A percentile compares a stretch with the other conserved stretches of the same genome.
These are phyloP conservation scores for Cubamyces lactineus DNA, from an alignment of 768 basidiomycete genomes.

Conservation along the genomic window DNA sequence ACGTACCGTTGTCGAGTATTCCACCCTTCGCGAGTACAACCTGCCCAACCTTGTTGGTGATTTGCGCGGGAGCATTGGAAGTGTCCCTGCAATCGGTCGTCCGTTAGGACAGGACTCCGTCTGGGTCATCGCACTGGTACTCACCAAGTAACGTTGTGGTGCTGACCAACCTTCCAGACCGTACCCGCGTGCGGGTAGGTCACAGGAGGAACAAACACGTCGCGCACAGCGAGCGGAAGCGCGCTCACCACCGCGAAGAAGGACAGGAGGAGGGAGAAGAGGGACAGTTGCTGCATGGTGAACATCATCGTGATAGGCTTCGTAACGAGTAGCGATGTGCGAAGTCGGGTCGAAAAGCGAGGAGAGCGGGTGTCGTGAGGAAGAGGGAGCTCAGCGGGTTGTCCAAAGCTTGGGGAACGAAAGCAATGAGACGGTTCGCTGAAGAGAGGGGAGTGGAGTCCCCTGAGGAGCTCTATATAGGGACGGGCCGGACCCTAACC, in stretches of 20 bases:
- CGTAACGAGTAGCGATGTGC: not conserved
- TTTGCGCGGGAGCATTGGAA: slow-evolving; percentile 41
- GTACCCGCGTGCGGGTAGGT: slow-evolving; percentile 45
- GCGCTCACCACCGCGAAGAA: slow-evolving; percentile 33
- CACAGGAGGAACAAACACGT: slow-evolving; percentile 53
- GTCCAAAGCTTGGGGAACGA: slow-evolving; percentile 19
- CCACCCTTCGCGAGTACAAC: slow-evolving; percentile 36
- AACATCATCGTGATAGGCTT: slow-evolving; percentile 23
- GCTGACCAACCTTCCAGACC: slow-evolving; percentile 49
- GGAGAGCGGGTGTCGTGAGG: not conserved
- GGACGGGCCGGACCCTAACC: slow-evolving; percentile 13
- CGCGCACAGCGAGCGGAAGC: slow-evolving; percentile 41
- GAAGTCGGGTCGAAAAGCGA: not conserved
- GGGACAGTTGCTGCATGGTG: slow-evolving; percentile 30
- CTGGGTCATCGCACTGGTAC: slow-evolving; percentile 6
- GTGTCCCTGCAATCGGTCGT: slow-evolving; percentile 39
- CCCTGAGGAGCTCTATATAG: slow-evolving; percentile 6
- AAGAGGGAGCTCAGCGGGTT: slow-evolving; percentile 1
- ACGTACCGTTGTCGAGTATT: slow-evolving; percentile 38
- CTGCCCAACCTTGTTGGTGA: slow-evolving; percentile 42
- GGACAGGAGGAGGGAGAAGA: slow-evolving; percentile 30
- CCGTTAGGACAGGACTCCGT: not conserved
- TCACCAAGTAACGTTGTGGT: slow-evolving; percentile 56
- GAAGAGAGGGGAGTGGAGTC: not conserved
- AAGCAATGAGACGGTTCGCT: slow-evolving; percentile 22